Evolutionary conservation across 306 rosid genomes (phyloP).

Genomic region (Pyrus communis): DNA sequence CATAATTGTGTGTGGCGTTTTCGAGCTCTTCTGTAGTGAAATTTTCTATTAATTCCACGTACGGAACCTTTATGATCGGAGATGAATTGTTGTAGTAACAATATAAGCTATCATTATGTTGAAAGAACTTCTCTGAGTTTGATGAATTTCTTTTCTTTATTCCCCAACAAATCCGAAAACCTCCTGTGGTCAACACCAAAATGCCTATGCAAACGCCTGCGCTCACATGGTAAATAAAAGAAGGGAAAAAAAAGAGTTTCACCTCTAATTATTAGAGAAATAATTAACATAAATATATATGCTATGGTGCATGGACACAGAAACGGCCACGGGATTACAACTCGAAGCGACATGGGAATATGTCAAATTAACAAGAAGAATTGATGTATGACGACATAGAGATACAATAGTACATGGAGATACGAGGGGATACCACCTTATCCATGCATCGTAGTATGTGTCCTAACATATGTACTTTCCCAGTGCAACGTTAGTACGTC

Average conservation of each 20-base stretch:
- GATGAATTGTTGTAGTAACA: background rate
- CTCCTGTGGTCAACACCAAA: background rate
- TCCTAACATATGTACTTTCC: background rate
- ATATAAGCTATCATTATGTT: slow-evolving; percentile 7
- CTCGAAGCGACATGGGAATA: no score
- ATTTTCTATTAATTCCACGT: background rate
- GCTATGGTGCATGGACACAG: no score
- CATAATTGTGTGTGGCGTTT: background rate
- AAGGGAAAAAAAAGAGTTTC: background rate
- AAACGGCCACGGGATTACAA: no score
- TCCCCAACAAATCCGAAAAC: slow-evolving; percentile 6
- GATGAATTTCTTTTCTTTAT: background rate
- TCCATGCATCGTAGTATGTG: no score
- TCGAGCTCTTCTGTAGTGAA: background rate
- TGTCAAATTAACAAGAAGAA: no score
- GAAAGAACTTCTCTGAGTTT: slow-evolving; percentile 2
- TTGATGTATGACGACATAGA: no score
- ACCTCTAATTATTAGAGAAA: no score
- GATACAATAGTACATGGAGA: no score
- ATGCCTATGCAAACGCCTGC: background rate
- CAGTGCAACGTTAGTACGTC: background rate
- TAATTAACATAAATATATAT: no score
- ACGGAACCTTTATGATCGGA: background rate
- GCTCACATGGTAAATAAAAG: background rate
- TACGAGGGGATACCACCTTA: no score